phyloP scores from a whole-genome alignment of 768 basidiomycete species.

The Pilatotrama ljubarskyi region DNA sequence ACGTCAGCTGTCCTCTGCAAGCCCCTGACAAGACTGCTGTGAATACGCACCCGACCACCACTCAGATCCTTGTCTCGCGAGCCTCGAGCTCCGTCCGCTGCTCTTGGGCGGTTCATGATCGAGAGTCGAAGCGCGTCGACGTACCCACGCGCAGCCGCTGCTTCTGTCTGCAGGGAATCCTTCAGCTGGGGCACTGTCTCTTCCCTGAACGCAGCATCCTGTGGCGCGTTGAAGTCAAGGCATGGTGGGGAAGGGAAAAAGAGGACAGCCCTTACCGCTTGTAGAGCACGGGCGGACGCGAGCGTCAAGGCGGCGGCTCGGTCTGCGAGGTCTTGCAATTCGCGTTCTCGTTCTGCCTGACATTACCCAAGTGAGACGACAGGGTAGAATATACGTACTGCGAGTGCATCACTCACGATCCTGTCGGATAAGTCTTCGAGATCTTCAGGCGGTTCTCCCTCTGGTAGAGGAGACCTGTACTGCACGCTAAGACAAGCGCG shows the following conservation, averaged over 20 bases:
- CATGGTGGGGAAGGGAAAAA: too few species aligned
- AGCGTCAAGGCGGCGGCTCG: constrained; percentile 1
- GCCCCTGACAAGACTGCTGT: background rate
- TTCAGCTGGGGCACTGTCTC: constrained; percentile 10
- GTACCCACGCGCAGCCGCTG: constrained; percentile 7
- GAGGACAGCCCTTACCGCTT: background rate
- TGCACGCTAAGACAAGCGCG: background rate
- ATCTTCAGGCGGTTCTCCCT: background rate
- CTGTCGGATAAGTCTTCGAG: background rate
- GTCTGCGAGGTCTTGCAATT: constrained; percentile 12
- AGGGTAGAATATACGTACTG: too few species aligned
- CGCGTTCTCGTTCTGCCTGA: constrained; percentile 14
- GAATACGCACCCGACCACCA: constrained; percentile 5
- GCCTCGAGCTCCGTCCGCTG: too few species aligned
- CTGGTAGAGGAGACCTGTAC: constrained; percentile 11
- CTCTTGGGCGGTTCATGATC: constrained; percentile 1
- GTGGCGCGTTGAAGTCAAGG: background rate
- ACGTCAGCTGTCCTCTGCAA: background rate
- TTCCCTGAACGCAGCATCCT: background rate
- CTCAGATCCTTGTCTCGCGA: background rate
- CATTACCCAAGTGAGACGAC: background rate
- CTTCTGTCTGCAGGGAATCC: constrained; percentile 2
- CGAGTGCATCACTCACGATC: background rate
- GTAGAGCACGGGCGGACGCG: constrained; percentile 6
- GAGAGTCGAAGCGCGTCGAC: constrained; percentile 17